Conservation (phyloP, 2,329 filamentous ascomycete species). For the Alternaria longipes region DNA sequence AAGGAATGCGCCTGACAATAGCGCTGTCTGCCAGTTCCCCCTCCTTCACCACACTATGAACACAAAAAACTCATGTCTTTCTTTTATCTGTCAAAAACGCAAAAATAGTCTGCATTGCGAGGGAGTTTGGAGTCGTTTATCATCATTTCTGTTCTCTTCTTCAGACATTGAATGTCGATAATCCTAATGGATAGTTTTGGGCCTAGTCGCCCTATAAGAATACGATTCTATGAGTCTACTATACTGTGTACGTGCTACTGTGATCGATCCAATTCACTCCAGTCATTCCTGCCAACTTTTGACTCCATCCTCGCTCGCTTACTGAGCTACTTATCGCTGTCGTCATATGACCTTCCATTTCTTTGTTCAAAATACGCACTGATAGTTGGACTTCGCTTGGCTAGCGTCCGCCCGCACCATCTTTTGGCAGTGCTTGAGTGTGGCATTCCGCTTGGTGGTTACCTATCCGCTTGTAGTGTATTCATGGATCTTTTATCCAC, state of each 20-base stretch:
- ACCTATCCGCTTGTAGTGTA: too few species aligned
- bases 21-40: constrained; percentile 25
- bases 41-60: not conserved
- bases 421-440: not conserved
- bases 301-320: not conserved
- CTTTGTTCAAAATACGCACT: not conserved
- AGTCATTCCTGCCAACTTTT: not conserved
- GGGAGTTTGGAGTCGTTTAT: constrained; percentile 30
- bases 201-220: constrained; percentile 8
- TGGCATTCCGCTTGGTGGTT: not conserved
- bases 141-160: constrained; percentile 22
- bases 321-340: too few species aligned
- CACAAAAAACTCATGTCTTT: not conserved
- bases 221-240: not conserved
- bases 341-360: not conserved
- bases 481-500: too few species aligned
- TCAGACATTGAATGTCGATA: constrained; percentile 49
- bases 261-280: fast-evolving
- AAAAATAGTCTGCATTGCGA: constrained; percentile 31
- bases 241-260: too few species aligned
- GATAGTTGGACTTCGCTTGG: too few species aligned
- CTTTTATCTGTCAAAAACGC: constrained; percentile 14
- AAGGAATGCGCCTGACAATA: constrained; percentile 31
- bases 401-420: not conserved
- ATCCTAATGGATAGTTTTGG: constrained; percentile 31